These are phyloP conservation scores for maize (Zea mays) DNA, from an alignment of 176 grass and related monocot genomes.

Conservation along the genomic window Zm-B73-REFERENCE-NAM-5.0 NC_050096.1:299539501-299540000, in stretches of 20 bases:
- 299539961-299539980: not conserved
- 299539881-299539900: too few species aligned
- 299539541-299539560: conserved; percentile 68
- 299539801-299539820: conserved; percentile 21
- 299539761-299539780: conserved; percentile 1
- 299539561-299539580: conserved; percentile 77
- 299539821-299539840: not conserved
- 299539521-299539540: conserved; percentile 90
- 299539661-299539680: not conserved
- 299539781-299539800: not conserved
- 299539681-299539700: not conserved
- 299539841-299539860: not conserved
- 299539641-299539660: conserved; percentile 70
- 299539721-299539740: conserved; percentile 20
- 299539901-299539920: not conserved
- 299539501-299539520: conserved; percentile 90
- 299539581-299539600: conserved; percentile 91
- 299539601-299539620: conserved; percentile 93
- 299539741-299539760: conserved; percentile 29
- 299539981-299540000: not conserved
- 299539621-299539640: conserved; percentile 87
- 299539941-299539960: not conserved
- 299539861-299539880: not conserved
- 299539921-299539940: not conserved
- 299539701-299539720: conserved; percentile 20